phyloP scores from a whole-genome alignment of 2,329 filamentous ascomycete genomes.

The Penicillium sp. region DNA sequence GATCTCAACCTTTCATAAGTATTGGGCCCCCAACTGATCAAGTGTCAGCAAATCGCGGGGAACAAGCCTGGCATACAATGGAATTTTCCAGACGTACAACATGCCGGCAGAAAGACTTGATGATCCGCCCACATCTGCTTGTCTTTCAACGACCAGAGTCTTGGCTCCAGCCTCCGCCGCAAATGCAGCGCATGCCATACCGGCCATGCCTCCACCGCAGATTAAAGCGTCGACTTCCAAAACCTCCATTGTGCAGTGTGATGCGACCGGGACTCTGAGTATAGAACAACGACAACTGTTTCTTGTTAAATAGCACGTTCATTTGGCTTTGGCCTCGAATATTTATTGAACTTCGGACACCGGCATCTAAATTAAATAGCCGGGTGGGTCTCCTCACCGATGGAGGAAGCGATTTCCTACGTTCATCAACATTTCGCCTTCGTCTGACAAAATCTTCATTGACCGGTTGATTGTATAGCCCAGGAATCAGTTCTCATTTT shows the following conservation, averaged over 20 bases:
- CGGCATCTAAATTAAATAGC: too few relatives aligned
- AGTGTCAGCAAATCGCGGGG: neutral
- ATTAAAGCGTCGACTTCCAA: constrained; percentile 25
- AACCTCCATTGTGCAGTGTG: constrained; percentile 13
- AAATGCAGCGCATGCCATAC: constrained; percentile 29
- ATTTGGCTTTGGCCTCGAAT: too few relatives aligned
- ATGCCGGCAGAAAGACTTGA: constrained; percentile 30
- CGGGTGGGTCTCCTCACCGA: too few relatives aligned
- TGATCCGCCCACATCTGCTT: constrained; percentile 23
- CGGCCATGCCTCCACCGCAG: constrained; percentile 32
- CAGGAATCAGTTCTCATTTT: too few relatives aligned
- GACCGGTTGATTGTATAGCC: too few relatives aligned
- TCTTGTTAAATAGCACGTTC: too few relatives aligned
- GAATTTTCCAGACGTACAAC: constrained; percentile 9
- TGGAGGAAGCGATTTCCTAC: too few relatives aligned
- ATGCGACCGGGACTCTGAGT: too few relatives aligned
- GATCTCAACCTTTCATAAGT: constrained; percentile 22
- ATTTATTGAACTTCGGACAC: too few relatives aligned
- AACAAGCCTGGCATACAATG: constrained; percentile 16
- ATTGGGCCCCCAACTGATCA: constrained; percentile 24
- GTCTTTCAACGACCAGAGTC: constrained; percentile 27
- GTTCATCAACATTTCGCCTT: too few relatives aligned
- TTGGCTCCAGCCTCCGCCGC: constrained; percentile 25
- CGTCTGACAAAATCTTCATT: too few relatives aligned
- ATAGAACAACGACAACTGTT: too few relatives aligned